Conservation (phyloP, 805 yeast genomes). For the Blastobotrys terrestris region DNA sequence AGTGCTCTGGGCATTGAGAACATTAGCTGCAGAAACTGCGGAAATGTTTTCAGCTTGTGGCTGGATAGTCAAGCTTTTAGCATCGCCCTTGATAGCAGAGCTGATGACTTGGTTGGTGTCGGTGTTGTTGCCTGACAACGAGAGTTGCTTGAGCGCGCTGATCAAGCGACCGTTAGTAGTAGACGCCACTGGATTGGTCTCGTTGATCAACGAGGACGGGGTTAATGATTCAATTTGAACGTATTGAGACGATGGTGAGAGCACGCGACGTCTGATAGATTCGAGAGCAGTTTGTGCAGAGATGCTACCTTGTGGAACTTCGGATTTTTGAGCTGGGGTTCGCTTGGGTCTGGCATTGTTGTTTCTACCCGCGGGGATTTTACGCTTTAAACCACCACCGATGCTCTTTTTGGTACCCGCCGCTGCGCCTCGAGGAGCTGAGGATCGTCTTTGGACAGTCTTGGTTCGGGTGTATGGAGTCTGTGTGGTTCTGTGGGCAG, state of each 20-base stretch:
- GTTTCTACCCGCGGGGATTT: neutral
- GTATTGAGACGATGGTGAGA: neutral
- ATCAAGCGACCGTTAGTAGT: neutral
- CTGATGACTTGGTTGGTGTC: constrained; percentile 2
- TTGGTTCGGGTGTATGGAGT: neutral
- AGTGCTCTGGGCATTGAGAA: constrained; percentile 12
- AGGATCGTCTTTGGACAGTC: neutral
- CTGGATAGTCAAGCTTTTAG: neutral
- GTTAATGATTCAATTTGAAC: neutral
- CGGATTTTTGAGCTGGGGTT: neutral
- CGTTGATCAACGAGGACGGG: neutral
- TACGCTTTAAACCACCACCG: neutral
- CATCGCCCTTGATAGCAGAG: constrained; percentile 7
- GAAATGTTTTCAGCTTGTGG: neutral
- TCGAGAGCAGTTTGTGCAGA: neutral
- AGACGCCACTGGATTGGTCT: neutral
- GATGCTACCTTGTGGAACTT: neutral
- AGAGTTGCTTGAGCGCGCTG: neutral
- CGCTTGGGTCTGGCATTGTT: neutral
- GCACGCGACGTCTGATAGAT: neutral
- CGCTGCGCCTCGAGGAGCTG: neutral
- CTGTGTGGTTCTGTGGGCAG: neutral
- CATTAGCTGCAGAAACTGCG: constrained; percentile 7
- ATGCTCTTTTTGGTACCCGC: neutral
- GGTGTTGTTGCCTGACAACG: neutral